Evolutionary conservation across 192 early-diverging fungal genomes (phyloP).

Genomic region (Kickxella alabastrina): DNA sequence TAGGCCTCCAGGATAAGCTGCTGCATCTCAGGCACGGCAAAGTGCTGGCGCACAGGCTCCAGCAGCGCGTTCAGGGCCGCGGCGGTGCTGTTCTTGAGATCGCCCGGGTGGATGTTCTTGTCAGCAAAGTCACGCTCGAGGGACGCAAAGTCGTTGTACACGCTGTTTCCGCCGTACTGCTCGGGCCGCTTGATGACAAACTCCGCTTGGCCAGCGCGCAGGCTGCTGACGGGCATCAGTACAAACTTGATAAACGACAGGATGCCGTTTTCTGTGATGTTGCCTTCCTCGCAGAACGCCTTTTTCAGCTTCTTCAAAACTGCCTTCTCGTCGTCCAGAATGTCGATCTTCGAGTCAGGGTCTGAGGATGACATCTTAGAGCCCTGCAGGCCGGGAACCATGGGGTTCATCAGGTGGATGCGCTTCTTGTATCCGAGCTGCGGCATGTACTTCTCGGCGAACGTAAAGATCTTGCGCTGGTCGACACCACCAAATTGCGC

Average conservation of each 20-base stretch:
- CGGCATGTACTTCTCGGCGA: constrained; percentile 95
- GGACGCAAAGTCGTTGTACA: constrained; percentile 64
- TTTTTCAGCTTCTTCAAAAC: constrained; percentile 86
- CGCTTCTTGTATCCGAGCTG: constrained; percentile 94
- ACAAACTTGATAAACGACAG: constrained; percentile 87
- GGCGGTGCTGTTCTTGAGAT: constrained; percentile 85
- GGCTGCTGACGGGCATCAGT: constrained; percentile 81
- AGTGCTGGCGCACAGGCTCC: constrained; percentile 80
- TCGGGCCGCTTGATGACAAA: constrained; percentile 76
- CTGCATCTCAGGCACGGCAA: constrained; percentile 65
- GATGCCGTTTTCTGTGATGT: constrained; percentile 86
- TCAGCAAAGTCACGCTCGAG: constrained; percentile 84
- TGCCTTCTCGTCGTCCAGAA: constrained; percentile 78
- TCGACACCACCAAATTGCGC: constrained; percentile 97
- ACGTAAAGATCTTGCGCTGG: constrained; percentile 98
- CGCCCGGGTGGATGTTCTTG: constrained; percentile 87
- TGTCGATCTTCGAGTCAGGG: constrained; percentile 95
- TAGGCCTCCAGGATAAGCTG: constrained; percentile 80
- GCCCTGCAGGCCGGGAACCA: constrained; percentile 93
- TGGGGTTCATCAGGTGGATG: constrained; percentile 95
- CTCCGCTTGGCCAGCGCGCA: constrained; percentile 50
- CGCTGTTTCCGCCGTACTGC: constrained; percentile 86
- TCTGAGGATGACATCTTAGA: constrained; percentile 96
- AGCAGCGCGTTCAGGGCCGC: constrained; percentile 81
- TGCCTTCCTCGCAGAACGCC: constrained; percentile 97